These are phyloP conservation scores for Hymenoscyphus repandus DNA, from an alignment of 2,329 filamentous ascomycete species.

Conservation along the genomic window DNA sequence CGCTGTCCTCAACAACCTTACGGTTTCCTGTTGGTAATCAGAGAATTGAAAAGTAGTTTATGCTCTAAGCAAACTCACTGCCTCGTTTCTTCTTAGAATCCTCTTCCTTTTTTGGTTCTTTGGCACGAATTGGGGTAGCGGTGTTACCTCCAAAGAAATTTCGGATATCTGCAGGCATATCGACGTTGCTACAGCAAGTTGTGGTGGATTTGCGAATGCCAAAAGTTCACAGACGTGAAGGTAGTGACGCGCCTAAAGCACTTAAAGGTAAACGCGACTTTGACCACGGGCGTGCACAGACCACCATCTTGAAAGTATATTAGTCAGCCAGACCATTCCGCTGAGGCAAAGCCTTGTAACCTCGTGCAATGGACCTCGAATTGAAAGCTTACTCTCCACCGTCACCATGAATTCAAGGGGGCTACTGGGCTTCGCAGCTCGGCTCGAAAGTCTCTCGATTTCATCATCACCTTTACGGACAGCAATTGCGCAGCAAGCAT, in stretches of 20 bases:
- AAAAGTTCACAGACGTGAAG: not conserved
- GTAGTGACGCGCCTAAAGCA: constrained; percentile 1
- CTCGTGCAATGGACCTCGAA: not conserved
- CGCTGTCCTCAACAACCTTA: constrained; percentile 76
- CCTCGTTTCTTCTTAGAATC: constrained; percentile 30
- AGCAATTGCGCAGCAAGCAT: constrained; percentile 18
- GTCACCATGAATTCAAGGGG: constrained; percentile 26
- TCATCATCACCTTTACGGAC: constrained; percentile 31
- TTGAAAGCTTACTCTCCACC: constrained; percentile 3
- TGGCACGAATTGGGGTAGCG: constrained; percentile 44
- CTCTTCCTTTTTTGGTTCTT: constrained; percentile 32
- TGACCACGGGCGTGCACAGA: too few relatives aligned
- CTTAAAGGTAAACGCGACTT: constrained; percentile 1
- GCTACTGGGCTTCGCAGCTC: constrained; percentile 26
- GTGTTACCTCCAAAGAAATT: constrained; percentile 83
- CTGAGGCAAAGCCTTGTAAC: not conserved
- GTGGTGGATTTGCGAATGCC: not conserved
- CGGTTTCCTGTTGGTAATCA: constrained; percentile 41
- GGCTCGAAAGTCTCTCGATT: constrained; percentile 27
- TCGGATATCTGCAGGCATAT: constrained; percentile 83
- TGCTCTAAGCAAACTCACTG: constrained; percentile 17
- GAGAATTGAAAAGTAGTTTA: constrained; percentile 3
- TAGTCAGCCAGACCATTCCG: not conserved
- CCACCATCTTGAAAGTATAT: too few relatives aligned
- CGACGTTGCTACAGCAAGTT: constrained; percentile 1